Evolutionary conservation across 2,329 filamentous ascomycete species (phyloP).

Genomic region (Beauveria sp.): DNA sequence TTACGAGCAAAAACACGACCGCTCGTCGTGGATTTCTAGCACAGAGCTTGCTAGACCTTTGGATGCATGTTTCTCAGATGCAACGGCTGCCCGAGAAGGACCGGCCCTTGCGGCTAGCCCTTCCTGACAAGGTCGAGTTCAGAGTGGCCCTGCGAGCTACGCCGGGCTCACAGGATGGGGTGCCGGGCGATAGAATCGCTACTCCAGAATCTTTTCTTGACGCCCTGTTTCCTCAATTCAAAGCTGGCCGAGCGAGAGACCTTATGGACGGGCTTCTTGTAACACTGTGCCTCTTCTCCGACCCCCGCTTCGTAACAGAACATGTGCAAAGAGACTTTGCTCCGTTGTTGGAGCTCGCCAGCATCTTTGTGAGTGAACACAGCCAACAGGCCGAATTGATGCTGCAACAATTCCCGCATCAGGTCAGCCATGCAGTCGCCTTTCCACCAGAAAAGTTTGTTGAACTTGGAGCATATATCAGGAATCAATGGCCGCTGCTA

Average conservation of each 20-base stretch:
- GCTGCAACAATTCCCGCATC: slow-evolving; percentile 5
- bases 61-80: slow-evolving; percentile 7
- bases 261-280: slow-evolving; percentile 26
- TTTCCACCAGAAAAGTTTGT: slow-evolving; percentile 16
- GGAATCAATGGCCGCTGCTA: slow-evolving; percentile 22
- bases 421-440: neutral
- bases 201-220: slow-evolving; percentile 14
- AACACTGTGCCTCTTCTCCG: slow-evolving; percentile 25
- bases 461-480: slow-evolving; percentile 21
- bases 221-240: slow-evolving; percentile 26
- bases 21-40: slow-evolving; percentile 14
- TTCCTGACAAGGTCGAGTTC: neutral
- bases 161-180: neutral
- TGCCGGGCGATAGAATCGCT: neutral
- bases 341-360: slow-evolving; percentile 21
- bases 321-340: slow-evolving; percentile 16
- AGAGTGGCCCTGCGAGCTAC: neutral
- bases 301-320: slow-evolving; percentile 16
- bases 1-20: slow-evolving; percentile 12
- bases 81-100: slow-evolving; percentile 14
- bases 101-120: neutral
- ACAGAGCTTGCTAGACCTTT: slow-evolving; percentile 4
- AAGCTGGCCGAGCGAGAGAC: slow-evolving; percentile 16
- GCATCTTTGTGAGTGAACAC: neutral
- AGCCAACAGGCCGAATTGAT: neutral